Evolutionary conservation across 495 filamentous ascomycete species (phyloP).

Genomic region (Penicillium antarcticum): DNA sequence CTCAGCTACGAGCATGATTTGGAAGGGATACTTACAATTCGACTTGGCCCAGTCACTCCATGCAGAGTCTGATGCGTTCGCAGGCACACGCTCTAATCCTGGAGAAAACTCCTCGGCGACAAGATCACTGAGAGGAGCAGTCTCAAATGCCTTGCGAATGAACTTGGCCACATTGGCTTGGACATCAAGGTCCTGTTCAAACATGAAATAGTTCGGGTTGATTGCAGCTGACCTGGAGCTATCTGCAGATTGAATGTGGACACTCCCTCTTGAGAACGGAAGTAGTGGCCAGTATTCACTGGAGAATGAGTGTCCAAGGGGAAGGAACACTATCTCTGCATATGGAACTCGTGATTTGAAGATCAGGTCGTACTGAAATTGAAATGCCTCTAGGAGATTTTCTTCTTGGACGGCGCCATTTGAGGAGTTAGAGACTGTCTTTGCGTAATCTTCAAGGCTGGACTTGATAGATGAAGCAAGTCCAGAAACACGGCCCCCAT

Average conservation of each 20-base stretch:
- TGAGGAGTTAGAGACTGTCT: slow-evolving; percentile 20
- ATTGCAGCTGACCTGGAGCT: slow-evolving; percentile 10
- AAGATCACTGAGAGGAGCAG: slow-evolving; percentile 11
- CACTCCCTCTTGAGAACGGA: slow-evolving; percentile 49
- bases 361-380: slow-evolving; percentile 40
- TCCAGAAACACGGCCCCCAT: slow-evolving; percentile 24
- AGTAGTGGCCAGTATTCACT: slow-evolving; percentile 38
- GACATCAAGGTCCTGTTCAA: slow-evolving; percentile 15
- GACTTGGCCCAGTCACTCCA: slow-evolving; percentile 20
- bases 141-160: slow-evolving; percentile 18
- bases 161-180: slow-evolving; percentile 22
- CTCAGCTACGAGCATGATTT: not conserved
- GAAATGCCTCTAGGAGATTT: slow-evolving; percentile 24
- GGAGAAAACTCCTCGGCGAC: slow-evolving; percentile 18
- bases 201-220: slow-evolving; percentile 27
- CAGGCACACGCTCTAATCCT: slow-evolving; percentile 12
- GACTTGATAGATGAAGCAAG: slow-evolving; percentile 18
- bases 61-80: slow-evolving; percentile 8
- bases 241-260: slow-evolving; percentile 24
- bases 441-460: slow-evolving; percentile 25
- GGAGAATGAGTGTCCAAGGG: slow-evolving; percentile 13
- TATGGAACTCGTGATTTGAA: slow-evolving; percentile 39
- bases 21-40: slow-evolving; percentile 19
- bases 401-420: slow-evolving; percentile 22
- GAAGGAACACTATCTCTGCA: slow-evolving; percentile 33